These are phyloP conservation scores for Zizania palustris DNA, from an alignment of 202 grass and related monocot species.

Conservation along the genomic window DNA sequence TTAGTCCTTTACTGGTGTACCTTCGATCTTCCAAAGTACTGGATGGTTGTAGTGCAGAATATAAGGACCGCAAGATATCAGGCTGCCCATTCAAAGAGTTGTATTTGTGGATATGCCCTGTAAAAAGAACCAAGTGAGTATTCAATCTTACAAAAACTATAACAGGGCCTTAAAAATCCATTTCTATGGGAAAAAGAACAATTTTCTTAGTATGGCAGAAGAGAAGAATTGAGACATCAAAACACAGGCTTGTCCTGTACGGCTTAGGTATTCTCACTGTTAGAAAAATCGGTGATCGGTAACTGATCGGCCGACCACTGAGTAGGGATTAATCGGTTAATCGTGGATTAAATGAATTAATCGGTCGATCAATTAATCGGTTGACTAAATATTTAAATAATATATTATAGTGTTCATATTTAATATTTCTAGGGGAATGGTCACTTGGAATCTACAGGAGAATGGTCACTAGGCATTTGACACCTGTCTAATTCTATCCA, in stretches of 20 bases:
- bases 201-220: not conserved
- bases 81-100: slow-evolving; percentile 84
- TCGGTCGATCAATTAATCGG: no score
- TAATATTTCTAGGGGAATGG: no score
- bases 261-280: not conserved
- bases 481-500: no score
- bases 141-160: slow-evolving; percentile 30
- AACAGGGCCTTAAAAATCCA: not conserved
- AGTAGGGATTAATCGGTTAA: no score
- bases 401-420: no score
- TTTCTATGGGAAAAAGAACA: not conserved
- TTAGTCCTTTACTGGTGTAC: slow-evolving; percentile 41
- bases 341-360: no score
- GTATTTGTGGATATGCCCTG: slow-evolving; percentile 92
- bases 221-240: not conserved
- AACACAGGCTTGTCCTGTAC: not conserved
- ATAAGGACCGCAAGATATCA: slow-evolving; percentile 88
- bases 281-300: no score
- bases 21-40: slow-evolving; percentile 75
- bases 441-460: no score
- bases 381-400: no score
- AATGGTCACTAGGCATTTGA: no score
- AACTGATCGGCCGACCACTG: no score
- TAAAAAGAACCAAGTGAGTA: slow-evolving; percentile 32
- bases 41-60: slow-evolving; percentile 93